Conservation (phyloP, 2,329 filamentous ascomycete species). For the Sporothrix variecibatus region DNA sequence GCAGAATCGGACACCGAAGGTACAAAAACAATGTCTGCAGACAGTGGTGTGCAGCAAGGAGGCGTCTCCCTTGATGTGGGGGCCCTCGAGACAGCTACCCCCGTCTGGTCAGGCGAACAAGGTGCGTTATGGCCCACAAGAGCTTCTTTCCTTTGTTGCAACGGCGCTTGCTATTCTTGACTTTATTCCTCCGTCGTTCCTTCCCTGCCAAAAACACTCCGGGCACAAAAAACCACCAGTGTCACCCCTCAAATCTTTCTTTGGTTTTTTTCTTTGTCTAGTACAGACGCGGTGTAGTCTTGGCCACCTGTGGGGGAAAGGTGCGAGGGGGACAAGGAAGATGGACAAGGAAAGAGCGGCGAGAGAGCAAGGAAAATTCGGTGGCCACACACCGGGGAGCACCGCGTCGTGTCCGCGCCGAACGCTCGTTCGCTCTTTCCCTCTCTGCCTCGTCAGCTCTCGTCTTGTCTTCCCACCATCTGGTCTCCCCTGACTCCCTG, state of each 20-base stretch:
- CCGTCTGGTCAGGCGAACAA: conserved; percentile 17
- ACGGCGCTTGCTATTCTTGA: conserved; percentile 29
- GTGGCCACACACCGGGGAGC: background rate
- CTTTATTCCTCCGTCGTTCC: background rate
- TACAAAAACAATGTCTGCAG: background rate
- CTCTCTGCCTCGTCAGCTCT: background rate
- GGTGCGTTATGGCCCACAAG: conserved; percentile 18
- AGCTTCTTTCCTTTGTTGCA: conserved; percentile 8
- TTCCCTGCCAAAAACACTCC: background rate
- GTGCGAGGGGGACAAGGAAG: background rate
- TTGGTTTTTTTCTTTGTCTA: background rate
- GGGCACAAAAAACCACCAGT: background rate
- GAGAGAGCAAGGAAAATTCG: background rate
- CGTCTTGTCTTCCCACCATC: background rate
- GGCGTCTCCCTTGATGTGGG: conserved; percentile 12
- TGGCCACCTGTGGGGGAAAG: conserved; percentile 3
- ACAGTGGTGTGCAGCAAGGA: conserved; percentile 2
- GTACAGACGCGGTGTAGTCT: background rate
- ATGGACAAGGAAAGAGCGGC: background rate
- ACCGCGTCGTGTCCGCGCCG: background rate
- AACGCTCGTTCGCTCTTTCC: conserved; percentile 14
- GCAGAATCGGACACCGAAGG: background rate
- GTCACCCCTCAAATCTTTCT: background rate
- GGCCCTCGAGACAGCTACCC: conserved; percentile 8
- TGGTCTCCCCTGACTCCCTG: background rate